These are phyloP conservation scores for Hygrophoropsis aurantiaca DNA, from an alignment of 768 basidiomycete species.

Conservation along the genomic window DNA sequence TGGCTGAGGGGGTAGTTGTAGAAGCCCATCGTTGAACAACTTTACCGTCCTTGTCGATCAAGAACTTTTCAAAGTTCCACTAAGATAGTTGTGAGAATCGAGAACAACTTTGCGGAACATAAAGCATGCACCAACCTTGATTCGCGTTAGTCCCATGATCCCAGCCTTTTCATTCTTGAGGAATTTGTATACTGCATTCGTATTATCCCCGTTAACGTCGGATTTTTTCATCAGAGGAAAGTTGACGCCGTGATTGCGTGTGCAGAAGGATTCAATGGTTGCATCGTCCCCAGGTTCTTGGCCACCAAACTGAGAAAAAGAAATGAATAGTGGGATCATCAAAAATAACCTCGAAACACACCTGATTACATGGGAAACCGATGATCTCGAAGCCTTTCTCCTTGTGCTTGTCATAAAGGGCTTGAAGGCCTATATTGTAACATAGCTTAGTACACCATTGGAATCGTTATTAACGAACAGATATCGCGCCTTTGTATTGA, in stretches of 20 bases:
- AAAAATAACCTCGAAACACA: conserved; percentile 23
- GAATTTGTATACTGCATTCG: conserved; percentile 84
- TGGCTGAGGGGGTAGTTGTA: conserved; percentile 65
- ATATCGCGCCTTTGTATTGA: conserved; percentile 63
- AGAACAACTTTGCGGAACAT: not conserved
- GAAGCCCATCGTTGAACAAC: conserved; percentile 78
- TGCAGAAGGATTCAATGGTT: conserved; percentile 73
- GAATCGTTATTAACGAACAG: not conserved
- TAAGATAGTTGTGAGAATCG: conserved; percentile 21
- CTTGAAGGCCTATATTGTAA: conserved; percentile 62
- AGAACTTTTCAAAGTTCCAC: conserved; percentile 95
- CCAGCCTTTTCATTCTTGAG: conserved; percentile 81
- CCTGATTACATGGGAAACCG: conserved; percentile 92
- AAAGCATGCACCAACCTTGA: conserved; percentile 54
- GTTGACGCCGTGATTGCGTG: conserved; percentile 81
- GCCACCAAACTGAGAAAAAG: conserved; percentile 60
- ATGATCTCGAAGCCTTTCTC: conserved; percentile 74
- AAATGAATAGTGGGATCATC: not conserved
- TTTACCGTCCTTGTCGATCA: conserved; percentile 74
- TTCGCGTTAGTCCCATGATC: conserved; percentile 64
- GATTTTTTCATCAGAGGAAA: conserved; percentile 93
- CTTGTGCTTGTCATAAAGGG: conserved; percentile 78
- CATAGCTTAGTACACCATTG: not conserved
- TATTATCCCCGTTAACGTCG: conserved; percentile 85
- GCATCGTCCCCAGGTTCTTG: conserved; percentile 85